Evolutionary conservation across 2,329 filamentous ascomycete genomes (phyloP), one percentile per base, ranked within the genome.

Genomic region (Fusarium sp.): DNA sequence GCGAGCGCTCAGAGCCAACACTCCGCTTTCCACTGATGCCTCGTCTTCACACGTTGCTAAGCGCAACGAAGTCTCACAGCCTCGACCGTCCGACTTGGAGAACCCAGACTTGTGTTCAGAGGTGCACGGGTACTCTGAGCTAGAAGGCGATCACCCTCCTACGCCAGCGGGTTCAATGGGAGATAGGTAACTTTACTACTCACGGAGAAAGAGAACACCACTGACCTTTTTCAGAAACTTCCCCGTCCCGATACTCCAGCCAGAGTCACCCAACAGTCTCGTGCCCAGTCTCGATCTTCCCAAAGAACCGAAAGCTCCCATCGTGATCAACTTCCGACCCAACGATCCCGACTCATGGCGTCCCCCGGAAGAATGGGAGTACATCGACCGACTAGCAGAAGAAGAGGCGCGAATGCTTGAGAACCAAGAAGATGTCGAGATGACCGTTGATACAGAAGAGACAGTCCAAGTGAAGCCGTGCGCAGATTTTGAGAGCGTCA

Each of bases 341-440:
- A 82, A 81, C 26, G 83, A 84, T 49, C 79, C 81, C 1, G 83
- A 86, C 22, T 78, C 81, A n/a, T 87, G 86, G 85, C 85, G 82
- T 44, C 81, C 85, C 0, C 84, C 84, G 1, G 80, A 84, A 38
- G 83, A 84, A 14, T 87, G 85, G 85, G 80, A 83, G 24, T 82
- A 81, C 48, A 77, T 69, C 11, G 45, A 68, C 5, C 54, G 48
- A 39, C 51, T 67, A 44, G 31, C 44, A 5, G 38, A 48, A 33
- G 52, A 72, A n/a, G 52, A 73, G 31, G 39, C 56, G 3, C 28
- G 38, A 8, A 38, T 41, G 10, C 13, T 35, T 7, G 47, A 26
- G 5, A 33, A 39, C 0, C 68, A 65, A 5, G 42, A 48, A 2
- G 39, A 63, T 12, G 42, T 39, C 5, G 62, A 70, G 11, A 64